Evolutionary conservation across 345 rosid genomes (phyloP).

Genomic region (Passiflora organensis): DNA sequence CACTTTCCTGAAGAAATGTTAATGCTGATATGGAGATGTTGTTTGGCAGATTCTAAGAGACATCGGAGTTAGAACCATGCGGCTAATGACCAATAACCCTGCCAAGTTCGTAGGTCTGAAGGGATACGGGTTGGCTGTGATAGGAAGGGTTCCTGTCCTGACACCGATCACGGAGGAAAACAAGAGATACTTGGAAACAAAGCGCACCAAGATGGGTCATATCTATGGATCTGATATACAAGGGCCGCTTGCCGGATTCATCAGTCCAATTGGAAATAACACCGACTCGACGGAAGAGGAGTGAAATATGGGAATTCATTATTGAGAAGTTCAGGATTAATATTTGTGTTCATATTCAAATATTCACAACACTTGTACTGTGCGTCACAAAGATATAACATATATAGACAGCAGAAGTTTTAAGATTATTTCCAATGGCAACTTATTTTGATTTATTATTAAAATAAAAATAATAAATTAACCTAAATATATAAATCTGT

Average conservation of each 20-base stretch:
- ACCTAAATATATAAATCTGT: too few relatives aligned
- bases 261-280: constrained; percentile 14
- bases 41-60: constrained; percentile 62
- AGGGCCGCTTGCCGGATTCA: constrained; percentile 41
- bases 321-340: not conserved
- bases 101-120: constrained; percentile 81
- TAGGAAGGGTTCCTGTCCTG: constrained; percentile 72
- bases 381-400: not conserved
- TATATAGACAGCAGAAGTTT: too few relatives aligned
- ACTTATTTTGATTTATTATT: not conserved
- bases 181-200: constrained; percentile 72
- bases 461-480: not conserved
- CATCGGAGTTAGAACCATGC: constrained; percentile 70
- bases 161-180: constrained; percentile 81
- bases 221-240: constrained; percentile 65
- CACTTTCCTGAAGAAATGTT: not conserved
- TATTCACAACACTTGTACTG: not conserved
- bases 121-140: constrained; percentile 79
- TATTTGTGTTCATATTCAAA: not conserved
- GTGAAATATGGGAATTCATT: not conserved
- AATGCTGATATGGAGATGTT: not conserved
- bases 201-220: constrained; percentile 83
- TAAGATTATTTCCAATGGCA: too few relatives aligned
- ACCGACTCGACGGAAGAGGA: constrained; percentile 14
- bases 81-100: constrained; percentile 88